A percentile compares a stretch with the other conserved stretches of the same genome.
phyloP scores from a whole-genome alignment of 768 basidiomycete species.

The Leccinum imitatum region DNA sequence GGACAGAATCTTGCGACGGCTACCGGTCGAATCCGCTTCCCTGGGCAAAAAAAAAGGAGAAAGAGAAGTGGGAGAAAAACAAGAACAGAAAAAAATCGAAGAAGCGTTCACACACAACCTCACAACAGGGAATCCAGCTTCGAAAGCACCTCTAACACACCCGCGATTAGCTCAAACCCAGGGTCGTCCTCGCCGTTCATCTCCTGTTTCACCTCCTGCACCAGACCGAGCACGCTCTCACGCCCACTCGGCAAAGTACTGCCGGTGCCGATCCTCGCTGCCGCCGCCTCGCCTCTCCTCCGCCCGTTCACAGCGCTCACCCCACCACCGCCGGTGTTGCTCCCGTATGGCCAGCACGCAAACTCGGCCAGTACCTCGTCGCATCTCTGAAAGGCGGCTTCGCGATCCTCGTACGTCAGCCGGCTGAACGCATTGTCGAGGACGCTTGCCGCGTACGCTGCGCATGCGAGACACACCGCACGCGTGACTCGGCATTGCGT shows the following conservation, averaged over 20 bases:
- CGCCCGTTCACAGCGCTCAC: slow-evolving; percentile 32
- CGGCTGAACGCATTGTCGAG: slow-evolving; percentile 91
- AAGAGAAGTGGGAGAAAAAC: not conserved
- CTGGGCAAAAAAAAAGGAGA: not conserved
- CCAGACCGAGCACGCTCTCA: slow-evolving; percentile 70
- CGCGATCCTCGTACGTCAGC: slow-evolving; percentile 88
- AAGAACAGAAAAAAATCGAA: not conserved
- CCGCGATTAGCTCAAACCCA: slow-evolving; percentile 87
- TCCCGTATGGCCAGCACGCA: slow-evolving; percentile 83
- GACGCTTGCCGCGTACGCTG: slow-evolving; percentile 93
- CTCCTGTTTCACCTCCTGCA: slow-evolving; percentile 75
- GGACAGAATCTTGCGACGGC: not conserved
- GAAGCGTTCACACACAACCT: slow-evolving; percentile 6
- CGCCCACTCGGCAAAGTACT: slow-evolving; percentile 50
- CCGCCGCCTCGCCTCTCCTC: slow-evolving; percentile 35
- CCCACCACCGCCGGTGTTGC: slow-evolving; percentile 26
- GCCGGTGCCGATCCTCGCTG: slow-evolving; percentile 55
- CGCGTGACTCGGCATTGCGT: slow-evolving; percentile 79
- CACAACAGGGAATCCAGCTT: slow-evolving; percentile 73
- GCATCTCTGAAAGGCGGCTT: slow-evolving; percentile 88
- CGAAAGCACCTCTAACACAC: slow-evolving; percentile 89
- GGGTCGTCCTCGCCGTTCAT: slow-evolving; percentile 73
- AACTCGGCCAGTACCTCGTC: slow-evolving; percentile 96
- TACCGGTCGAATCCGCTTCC: not conserved
- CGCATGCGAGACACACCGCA: slow-evolving; percentile 83